Base-by-base conservation (phyloP, 805 yeast genomes). In the Priceomyces medius region DNA sequence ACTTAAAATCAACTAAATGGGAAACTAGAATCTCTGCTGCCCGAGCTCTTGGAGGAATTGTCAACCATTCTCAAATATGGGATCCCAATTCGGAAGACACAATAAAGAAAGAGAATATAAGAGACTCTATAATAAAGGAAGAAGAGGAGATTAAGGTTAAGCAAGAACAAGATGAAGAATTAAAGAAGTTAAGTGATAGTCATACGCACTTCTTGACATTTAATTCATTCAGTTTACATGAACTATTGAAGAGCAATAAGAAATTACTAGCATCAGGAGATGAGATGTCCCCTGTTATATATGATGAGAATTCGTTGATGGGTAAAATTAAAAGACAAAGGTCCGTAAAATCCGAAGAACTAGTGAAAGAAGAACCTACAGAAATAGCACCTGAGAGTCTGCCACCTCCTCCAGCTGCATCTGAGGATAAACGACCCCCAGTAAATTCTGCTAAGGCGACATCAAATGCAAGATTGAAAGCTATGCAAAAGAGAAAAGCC, bases 1-100 rank as follows among this genome's bases (percentile, higher is more conserved):
- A 81, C 59, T 71, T 93, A 44, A 77, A 81, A 54, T 80, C 88
- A 19, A 76, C 73, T 43, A 88, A 83, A 64, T 93, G 99, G 99
- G 99, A 93, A 61, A 90, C 99, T 0, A 76, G 99, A 59, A 83
- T 86, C 1, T 82, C 98, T 1, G 93, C 99, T 1, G 97, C 97
- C 0, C 71, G 88, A 41, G 98, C 99, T 0, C 77, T 93, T 51
- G 98, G 98, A 7, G 95, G 95, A 3, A 89, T 93, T 20, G 91
- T 89, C 3, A 78, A 80, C 33, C 83, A 88, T 61, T 81, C 90
- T 1, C 74, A 77, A 0, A 54, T 71, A 21, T 93, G 98, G 98
- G 88, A 88, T 55, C 98, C 98, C 1, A 86, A 85, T 51, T 50
- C 56, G 7, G 64, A 62, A 20, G 70, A 61, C 28, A 61, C 50